Evolutionary conservation across 1,284 basidiomycete genomes (phyloP), one percentile per base, ranked within the genome.

Genomic region (Afroboletus lepidellus): DNA sequence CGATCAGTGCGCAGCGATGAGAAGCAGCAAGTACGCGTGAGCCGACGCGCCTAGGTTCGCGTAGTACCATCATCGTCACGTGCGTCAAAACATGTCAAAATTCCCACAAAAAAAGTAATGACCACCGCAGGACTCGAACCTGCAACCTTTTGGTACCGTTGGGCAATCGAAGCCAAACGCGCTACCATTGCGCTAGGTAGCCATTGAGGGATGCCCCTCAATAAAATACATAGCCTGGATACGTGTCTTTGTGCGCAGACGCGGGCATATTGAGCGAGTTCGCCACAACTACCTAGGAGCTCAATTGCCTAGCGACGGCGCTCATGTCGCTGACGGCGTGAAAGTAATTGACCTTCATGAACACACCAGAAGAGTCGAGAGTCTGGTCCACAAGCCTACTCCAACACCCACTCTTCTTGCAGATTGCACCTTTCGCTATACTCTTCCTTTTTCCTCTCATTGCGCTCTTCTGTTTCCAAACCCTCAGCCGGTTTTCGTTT

Each of bases 71-170:
- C 25, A 30, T 33, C 13, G 32, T 62, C 57, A 60, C 57, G 59
- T 63, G 58, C 39, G 16, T 8, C 9, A 27, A n/a, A 18, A 15
- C 8, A 5, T 9, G 6, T 18, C 1, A 6, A 24, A 34, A 32
- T 12, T 11, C 8, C 16, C 1, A 5, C 4, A 21, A 55, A 57
- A 63, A 70, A 63, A 7, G 29, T 1, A 13, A 21, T 70, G 69
- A 66, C 83, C 82, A 84, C 83, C 80, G 84, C 84, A 87, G 84
- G 86, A 87, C 85, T 89, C 86, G 86, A 89, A 89, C 86, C 85
- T 87, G 84, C 85, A 87, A 83, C 85, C 84, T 87, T 84, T 84
- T 86, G 84, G 82, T 88, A 56, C 66, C 72, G 71, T 67, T 55
- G 67, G 82, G 64, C 82, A 63, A 80, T 87, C 85, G 85, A 87